These are phyloP conservation scores for Leucocoprinus leucothites DNA, from an alignment of 768 basidiomycete genomes.

Conservation along the genomic window DNA sequence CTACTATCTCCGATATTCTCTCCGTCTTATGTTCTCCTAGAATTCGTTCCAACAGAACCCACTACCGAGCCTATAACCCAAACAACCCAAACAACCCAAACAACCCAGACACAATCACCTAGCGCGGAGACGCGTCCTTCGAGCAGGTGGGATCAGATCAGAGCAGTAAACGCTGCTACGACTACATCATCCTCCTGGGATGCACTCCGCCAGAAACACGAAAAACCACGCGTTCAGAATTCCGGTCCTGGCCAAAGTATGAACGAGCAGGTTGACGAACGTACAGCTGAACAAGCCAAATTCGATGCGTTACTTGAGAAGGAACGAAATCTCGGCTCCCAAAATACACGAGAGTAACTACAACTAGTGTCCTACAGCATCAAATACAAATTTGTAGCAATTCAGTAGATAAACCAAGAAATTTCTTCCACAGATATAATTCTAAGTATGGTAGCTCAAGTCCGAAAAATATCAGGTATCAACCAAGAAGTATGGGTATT, in stretches of 20 bases:
- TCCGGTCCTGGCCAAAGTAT: slow-evolving; percentile 7
- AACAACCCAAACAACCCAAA: neutral
- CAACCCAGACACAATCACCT: neutral
- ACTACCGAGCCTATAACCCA: neutral
- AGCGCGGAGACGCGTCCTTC: slow-evolving; percentile 16
- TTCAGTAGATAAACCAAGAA: slow-evolving; percentile 2
- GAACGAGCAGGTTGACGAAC: slow-evolving; percentile 24
- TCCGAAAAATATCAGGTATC: neutral
- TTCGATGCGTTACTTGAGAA: slow-evolving; percentile 61
- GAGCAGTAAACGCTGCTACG: slow-evolving; percentile 44
- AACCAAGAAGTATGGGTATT: neutral
- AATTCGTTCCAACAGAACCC: neutral
- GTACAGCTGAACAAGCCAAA: slow-evolving; percentile 45
- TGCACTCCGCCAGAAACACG: slow-evolving; percentile 41
- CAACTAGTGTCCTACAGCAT: neutral
- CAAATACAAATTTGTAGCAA: slow-evolving; percentile 8
- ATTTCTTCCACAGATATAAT: neutral
- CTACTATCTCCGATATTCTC: neutral
- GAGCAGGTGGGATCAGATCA: slow-evolving; percentile 67
- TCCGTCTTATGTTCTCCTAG: neutral
- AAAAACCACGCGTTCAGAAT: slow-evolving; percentile 1
- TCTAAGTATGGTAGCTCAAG: neutral
- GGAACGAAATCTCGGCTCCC: slow-evolving; percentile 42
- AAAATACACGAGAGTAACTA: slow-evolving; percentile 4
- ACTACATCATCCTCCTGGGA: slow-evolving; percentile 63